Evolutionary conservation across 305 asterid species (phyloP), one percentile per base, ranked within the genome.

Genomic region (Caryopteris hybrid): DNA sequence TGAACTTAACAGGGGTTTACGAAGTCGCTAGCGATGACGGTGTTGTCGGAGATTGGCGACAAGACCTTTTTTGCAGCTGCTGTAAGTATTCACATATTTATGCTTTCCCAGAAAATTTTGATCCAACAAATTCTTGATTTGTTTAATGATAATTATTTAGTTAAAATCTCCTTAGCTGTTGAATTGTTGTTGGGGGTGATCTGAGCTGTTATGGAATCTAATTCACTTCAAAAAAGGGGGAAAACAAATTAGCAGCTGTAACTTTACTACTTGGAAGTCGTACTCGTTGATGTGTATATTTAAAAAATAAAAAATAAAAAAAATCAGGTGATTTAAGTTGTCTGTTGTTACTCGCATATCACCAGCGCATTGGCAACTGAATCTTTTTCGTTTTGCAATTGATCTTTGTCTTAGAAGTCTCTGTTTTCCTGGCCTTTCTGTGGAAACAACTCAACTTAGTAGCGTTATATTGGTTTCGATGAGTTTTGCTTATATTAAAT

Each of bases 21-120:
- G 20, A 92, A 92, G 91, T 92, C 98, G 48, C 78, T 92, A 74
- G 95, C 93, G 64, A 92, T 92, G 98, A 92, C 97, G 20, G 87
- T 92, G 66, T 75, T 92, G 13, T 90, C 98, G 16, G 98, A 92
- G 88, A 92, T 92, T 76, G 98, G 98, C 18, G 98, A 92, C 79
- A 92, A 92, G 80, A 92, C 98, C 4, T 92, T 92, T 73, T 90
- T 92, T 48, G 98, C 98, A 60, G 98, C 98, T 66, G 97, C 98
- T 71, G 98, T 92, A 78, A 80, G 90, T 63, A 17, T 51, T 6
- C 61, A n/a, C 36, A 0, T 39, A 14, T 60, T 65, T 42, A 1
- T 51, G 9, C 25, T n/a, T 61, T 23, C 16, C n/a, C 8, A 7
- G 0, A 13, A 21, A 17, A 16, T 10, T 20, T 50, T 57, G 14